Evolutionary conservation across 768 basidiomycete species (phyloP), one percentile per base, ranked within the genome.

Genomic region (Tulasnella sp.): DNA sequence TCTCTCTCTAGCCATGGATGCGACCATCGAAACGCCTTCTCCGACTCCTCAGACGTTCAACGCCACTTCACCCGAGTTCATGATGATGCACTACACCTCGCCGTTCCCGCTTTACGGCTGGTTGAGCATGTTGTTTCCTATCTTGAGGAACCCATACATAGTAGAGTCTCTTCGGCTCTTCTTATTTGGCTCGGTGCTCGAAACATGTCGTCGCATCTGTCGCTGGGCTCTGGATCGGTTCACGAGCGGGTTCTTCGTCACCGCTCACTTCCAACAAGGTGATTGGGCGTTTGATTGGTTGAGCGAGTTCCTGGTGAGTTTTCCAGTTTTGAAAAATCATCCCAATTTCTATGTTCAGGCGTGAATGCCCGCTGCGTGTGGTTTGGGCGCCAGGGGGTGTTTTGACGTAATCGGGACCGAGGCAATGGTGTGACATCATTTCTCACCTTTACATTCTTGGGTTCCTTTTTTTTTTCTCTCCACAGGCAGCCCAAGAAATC

Each of bases 211-310:
- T 3, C 39, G 78, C 12, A 44, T 79, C 14, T 79, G 24, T 58
- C 78, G 73, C 2, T 79, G 78, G 78, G 42, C 72, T 18, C 42
- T 79, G 3, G 78, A 79, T 34, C 21, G 78, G 10, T 79, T 79
- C 34, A 79, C 71, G 21, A 74, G 78, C 40, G 78, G 78, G 8
- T 79, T 79, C 46, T 79, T 79, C 71, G 78, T 79, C 71, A 79
- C 78, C n/a, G 78, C 78, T 31, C 78, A 79, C n/a, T 79, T 79
- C 71, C 24, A 71, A 14, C 78, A 79, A 46, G 78, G 78, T 3
- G 78, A 79, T 44, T 79, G 72, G 68, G 78, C 78, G 31, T 79
- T 74, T 73, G 78, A 79, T 48, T 79, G 78, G 78, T 39, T 79
- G 71, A 79, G 73, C 46, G 78, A 79, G 34, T 79, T 79, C 46